Evolutionary conservation across 768 basidiomycete genomes (phyloP).

Genomic region (Lactarius trivialis): DNA sequence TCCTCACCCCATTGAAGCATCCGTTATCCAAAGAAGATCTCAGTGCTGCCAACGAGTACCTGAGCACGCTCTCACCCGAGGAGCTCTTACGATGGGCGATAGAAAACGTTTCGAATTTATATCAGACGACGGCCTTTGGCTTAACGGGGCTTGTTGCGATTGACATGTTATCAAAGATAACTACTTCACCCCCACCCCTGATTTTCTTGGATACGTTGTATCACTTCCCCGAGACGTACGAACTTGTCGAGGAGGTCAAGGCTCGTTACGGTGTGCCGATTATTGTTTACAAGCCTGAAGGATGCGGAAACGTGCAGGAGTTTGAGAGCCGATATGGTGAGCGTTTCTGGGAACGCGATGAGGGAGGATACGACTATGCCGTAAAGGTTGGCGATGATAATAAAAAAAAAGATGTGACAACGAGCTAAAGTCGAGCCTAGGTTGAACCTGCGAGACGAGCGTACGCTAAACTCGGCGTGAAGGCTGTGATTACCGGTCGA

Average conservation of each 20-base stretch:
- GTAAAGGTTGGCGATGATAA: constrained; percentile 62
- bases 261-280: constrained; percentile 65
- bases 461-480: constrained; percentile 70
- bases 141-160: constrained; percentile 89
- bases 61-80: constrained; percentile 66
- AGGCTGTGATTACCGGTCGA: constrained; percentile 90
- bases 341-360: constrained; percentile 82
- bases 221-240: constrained; percentile 91
- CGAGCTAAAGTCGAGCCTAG: constrained; percentile 33
- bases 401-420: background rate
- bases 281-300: constrained; percentile 73
- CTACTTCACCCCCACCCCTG: constrained; percentile 61
- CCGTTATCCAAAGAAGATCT: constrained; percentile 58
- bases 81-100: constrained; percentile 85
- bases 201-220: constrained; percentile 97
- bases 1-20: constrained; percentile 43
- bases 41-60: constrained; percentile 62
- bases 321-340: constrained; percentile 79
- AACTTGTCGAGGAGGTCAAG: constrained; percentile 78
- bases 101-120: constrained; percentile 67
- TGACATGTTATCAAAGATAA: constrained; percentile 89
- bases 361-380: constrained; percentile 80
- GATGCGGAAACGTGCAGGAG: constrained; percentile 55
- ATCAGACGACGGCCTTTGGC: constrained; percentile 96
- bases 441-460: constrained; percentile 91